Percentiles rank a stretch among this genome's conserved stretches.
Evolutionary conservation across 495 filamentous ascomycete species (phyloP).

Genomic region (Penicillium turbatum): DNA sequence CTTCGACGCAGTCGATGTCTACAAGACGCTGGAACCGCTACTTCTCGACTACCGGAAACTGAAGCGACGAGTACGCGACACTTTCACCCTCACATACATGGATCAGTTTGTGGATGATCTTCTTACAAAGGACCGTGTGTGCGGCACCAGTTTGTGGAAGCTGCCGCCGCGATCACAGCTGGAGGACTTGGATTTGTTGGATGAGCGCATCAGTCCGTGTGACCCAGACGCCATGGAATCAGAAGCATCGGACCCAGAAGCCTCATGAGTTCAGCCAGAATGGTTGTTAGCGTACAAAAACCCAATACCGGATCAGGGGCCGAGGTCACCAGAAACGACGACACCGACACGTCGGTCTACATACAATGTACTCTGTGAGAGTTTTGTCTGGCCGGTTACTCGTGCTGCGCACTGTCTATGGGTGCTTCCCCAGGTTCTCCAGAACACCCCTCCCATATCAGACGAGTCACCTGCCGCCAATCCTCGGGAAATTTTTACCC

Average conservation of each 20-base stretch:
- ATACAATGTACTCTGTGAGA: not conserved
- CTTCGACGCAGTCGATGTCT: conserved; percentile 75
- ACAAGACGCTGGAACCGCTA: conserved; percentile 73
- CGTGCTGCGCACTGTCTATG: not conserved
- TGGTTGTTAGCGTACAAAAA: not conserved
- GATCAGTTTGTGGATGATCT: conserved; percentile 94
- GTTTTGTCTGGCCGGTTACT: not conserved
- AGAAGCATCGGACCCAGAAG: not conserved
- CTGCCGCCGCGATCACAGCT: conserved; percentile 74
- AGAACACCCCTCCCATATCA: not conserved
- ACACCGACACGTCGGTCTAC: not conserved
- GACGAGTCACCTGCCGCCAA: conserved; percentile 9
- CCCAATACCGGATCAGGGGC: no score
- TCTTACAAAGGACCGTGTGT: conserved; percentile 82
- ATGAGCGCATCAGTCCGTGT: conserved; percentile 68
- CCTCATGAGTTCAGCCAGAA: not conserved
- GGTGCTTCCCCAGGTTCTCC: not conserved
- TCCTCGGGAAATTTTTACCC: conserved; percentile 35
- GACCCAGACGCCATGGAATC: not conserved
- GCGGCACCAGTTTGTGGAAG: conserved; percentile 89
- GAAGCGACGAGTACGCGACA: conserved; percentile 65
- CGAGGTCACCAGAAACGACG: not conserved
- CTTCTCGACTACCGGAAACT: conserved; percentile 82
- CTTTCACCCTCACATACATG: conserved; percentile 69
- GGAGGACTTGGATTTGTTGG: conserved; percentile 86